These are phyloP conservation scores for Diphasiastrum complanatum DNA, from an alignment of 83 land plant species.

Conservation along the genomic window DNA sequence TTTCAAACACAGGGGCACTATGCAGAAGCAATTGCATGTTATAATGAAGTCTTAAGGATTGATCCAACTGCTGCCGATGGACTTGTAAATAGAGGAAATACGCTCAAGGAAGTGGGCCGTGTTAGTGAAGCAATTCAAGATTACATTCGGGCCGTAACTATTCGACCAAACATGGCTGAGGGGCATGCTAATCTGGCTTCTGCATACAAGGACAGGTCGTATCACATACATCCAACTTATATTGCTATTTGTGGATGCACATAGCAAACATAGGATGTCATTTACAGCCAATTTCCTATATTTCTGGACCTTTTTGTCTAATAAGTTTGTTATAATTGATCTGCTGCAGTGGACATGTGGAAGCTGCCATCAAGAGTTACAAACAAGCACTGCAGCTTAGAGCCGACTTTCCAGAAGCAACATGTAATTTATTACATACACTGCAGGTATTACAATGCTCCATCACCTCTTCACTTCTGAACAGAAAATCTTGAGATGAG, in stretches of 20 bases:
- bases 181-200: conserved; percentile 99
- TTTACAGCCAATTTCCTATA: too few relatives aligned
- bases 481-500: too few relatives aligned
- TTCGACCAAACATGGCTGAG: conserved; percentile 95
- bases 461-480: too few relatives aligned
- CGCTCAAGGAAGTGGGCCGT: conserved; percentile 90
- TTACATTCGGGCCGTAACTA: conserved; percentile 70
- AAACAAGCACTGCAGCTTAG: conserved; percentile 78
- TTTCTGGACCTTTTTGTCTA: not conserved
- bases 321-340: not conserved
- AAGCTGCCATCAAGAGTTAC: conserved; percentile 91
- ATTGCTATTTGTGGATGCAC: too few relatives aligned
- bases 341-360: conserved; percentile 82
- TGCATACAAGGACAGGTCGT: conserved; percentile 94
- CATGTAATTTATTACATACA: conserved; percentile 94
- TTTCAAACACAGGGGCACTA: conserved; percentile 99
- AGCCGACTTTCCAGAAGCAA: conserved; percentile 97
- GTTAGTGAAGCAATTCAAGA: conserved; percentile 99
- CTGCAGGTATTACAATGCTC: conserved; percentile 92
- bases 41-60: conserved; percentile 92
- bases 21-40: conserved; percentile 94
- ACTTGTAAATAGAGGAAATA: conserved; percentile 92
- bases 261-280: too few relatives aligned
- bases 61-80: conserved; percentile 98
- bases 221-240: not conserved